Evolutionary conservation across 2,329 filamentous ascomycete species (phyloP).

Genomic region (Trichophaea hybrida): DNA sequence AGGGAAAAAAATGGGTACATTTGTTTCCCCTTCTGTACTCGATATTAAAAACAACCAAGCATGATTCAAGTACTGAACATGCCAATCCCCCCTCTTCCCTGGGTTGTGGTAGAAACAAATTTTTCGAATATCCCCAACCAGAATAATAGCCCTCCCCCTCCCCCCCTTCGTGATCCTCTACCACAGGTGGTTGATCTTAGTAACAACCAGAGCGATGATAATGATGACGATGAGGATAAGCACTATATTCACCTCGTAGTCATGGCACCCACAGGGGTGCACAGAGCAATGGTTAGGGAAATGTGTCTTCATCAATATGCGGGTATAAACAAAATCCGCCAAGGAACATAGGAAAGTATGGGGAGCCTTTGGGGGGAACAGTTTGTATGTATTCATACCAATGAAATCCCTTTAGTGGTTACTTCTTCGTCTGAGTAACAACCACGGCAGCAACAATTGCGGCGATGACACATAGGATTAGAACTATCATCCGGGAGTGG

Average conservation of each 20-base stretch:
- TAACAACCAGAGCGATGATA: slow-evolving; percentile 50
- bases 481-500: slow-evolving; percentile 8
- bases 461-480: slow-evolving; percentile 21
- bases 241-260: slow-evolving; percentile 6
- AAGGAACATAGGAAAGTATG: neutral
- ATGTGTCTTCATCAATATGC: slow-evolving; percentile 2
- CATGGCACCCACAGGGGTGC: neutral
- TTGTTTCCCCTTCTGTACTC: too few species aligned
- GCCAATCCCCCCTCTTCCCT: neutral
- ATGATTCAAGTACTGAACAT: neutral
- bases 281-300: slow-evolving; percentile 10
- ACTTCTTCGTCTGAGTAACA: slow-evolving; percentile 18
- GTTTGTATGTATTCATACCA: neutral
- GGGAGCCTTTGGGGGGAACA: neutral
- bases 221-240: slow-evolving; percentile 57
- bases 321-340: neutral
- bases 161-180: neutral
- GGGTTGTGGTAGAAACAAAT: neutral
- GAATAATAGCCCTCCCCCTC: slow-evolving; percentile 4
- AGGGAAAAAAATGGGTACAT: neutral
- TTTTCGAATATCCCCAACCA: slow-evolving; percentile 53
- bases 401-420: neutral
- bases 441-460: slow-evolving; percentile 20
- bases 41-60: neutral
- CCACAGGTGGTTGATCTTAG: slow-evolving; percentile 17